Evolutionary conservation across 768 basidiomycete genomes (phyloP).

Genomic region (Amanita thiersii): DNA sequence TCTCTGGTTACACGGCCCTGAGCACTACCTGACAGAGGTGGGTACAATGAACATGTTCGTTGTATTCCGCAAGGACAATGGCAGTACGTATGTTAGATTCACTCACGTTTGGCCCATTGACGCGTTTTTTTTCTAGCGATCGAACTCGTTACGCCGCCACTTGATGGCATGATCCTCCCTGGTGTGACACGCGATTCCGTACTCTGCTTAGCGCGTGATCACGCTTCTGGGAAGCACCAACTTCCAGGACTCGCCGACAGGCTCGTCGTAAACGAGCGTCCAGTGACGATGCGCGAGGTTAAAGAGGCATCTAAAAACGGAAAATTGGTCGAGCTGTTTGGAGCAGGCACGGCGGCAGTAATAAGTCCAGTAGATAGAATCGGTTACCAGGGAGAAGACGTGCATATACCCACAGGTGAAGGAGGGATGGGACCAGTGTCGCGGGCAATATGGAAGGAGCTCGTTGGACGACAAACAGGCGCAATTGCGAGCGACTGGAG

Average conservation of each 20-base stretch:
- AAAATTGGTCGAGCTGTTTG: conserved; percentile 72
- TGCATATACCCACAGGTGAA: conserved; percentile 53
- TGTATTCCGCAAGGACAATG: conserved; percentile 64
- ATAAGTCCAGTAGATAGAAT: conserved; percentile 67
- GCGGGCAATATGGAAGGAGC: conserved; percentile 56
- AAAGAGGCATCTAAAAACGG: conserved; percentile 50
- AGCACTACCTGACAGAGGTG: conserved; percentile 56
- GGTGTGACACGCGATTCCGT: conserved; percentile 88
- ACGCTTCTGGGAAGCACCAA: conserved; percentile 35
- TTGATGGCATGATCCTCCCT: conserved; percentile 89
- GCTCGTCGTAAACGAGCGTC: conserved; percentile 56
- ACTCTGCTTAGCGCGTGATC: conserved; percentile 60
- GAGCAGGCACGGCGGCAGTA: conserved; percentile 75
- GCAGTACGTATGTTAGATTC: conserved; percentile 28
- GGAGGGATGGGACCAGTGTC: conserved; percentile 82
- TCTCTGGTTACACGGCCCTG: conserved; percentile 80
- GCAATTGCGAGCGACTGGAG: conserved; percentile 75
- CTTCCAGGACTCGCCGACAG: conserved; percentile 46
- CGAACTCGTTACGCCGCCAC: conserved; percentile 82
- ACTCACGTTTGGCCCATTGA: background rate
- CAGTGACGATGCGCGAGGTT: conserved; percentile 72
- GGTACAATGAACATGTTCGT: conserved; percentile 94
- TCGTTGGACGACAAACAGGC: conserved; percentile 80
- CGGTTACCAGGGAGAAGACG: conserved; percentile 60
- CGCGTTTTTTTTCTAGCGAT: conserved; percentile 34